These are phyloP conservation scores for Monilinia fructicola DNA, from an alignment of 2,329 filamentous ascomycete genomes.

Conservation along the genomic window DNA sequence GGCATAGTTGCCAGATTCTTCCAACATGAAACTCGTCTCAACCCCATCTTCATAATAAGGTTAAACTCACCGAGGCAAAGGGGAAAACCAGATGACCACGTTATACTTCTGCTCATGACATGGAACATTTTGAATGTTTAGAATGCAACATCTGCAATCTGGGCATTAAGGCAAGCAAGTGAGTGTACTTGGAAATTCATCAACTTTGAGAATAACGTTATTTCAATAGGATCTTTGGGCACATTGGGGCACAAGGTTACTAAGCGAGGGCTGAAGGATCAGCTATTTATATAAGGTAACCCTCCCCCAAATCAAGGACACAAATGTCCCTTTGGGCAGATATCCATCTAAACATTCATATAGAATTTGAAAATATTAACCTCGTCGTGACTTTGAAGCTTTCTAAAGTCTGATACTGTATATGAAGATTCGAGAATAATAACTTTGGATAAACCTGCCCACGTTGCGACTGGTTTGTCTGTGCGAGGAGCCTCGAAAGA, in stretches of 20 bases:
- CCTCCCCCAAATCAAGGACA: neutral
- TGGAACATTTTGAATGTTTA: conserved; percentile 4
- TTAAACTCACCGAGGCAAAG: neutral
- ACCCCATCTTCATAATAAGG: neutral
- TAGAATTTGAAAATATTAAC: neutral
- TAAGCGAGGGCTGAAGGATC: neutral
- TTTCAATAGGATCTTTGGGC: too few relatives aligned
- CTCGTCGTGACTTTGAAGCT: neutral
- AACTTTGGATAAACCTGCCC: neutral
- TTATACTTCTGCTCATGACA: neutral
- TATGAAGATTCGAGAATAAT: neutral
- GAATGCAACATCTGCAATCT: conserved; percentile 1
- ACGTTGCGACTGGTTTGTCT: neutral
- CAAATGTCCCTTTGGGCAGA: neutral
- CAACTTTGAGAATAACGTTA: conserved; percentile 10
- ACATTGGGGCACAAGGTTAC: neutral
- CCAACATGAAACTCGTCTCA: conserved; percentile 14
- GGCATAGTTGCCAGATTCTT: neutral
- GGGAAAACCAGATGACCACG: neutral
- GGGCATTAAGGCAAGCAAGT: neutral
- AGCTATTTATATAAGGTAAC: neutral
- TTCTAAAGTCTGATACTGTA: neutral
- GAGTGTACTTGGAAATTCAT: conserved; percentile 1
- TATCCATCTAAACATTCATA: neutral
- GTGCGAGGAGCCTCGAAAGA: neutral